Evolutionary conservation across 2,329 filamentous ascomycete species (phyloP).

Genomic region (Leptographium radiaticola): DNA sequence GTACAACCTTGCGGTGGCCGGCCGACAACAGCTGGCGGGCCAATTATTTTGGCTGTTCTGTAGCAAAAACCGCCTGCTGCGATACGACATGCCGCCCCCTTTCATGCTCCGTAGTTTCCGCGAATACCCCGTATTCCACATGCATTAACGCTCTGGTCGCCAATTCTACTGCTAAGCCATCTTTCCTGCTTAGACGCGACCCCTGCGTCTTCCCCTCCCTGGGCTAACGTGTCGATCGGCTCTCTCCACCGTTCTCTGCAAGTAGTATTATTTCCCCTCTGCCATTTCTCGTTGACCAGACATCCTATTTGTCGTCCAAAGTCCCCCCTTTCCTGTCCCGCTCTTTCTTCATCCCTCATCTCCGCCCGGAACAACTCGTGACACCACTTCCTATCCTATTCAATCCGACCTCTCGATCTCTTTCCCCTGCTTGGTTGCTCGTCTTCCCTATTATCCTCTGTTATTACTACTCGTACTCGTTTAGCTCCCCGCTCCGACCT

Average conservation of each 20-base stretch:
- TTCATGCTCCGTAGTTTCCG: neutral
- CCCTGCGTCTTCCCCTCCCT: neutral
- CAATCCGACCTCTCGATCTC: neutral
- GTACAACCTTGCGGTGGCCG: neutral
- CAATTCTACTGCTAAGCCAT: neutral
- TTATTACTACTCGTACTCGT: neutral
- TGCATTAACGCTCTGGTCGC: neutral
- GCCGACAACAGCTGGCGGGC: neutral
- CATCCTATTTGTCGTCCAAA: neutral
- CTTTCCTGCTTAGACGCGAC: neutral
- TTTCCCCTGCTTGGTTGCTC: neutral
- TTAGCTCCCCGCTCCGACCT: no score
- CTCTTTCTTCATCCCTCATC: neutral
- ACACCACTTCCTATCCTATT: neutral
- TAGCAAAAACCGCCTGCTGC: neutral
- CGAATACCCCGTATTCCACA: neutral
- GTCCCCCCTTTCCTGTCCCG: neutral
- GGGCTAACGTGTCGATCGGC: neutral
- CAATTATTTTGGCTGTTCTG: neutral
- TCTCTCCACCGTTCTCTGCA: conserved; percentile 1
- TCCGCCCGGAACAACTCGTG: neutral
- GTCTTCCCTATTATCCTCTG: neutral
- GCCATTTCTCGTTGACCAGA: neutral
- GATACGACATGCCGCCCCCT: neutral
- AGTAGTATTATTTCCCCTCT: neutral